Evolutionary conservation across 495 filamentous ascomycete genomes (phyloP).

Genomic region (Tuber magnatum): DNA sequence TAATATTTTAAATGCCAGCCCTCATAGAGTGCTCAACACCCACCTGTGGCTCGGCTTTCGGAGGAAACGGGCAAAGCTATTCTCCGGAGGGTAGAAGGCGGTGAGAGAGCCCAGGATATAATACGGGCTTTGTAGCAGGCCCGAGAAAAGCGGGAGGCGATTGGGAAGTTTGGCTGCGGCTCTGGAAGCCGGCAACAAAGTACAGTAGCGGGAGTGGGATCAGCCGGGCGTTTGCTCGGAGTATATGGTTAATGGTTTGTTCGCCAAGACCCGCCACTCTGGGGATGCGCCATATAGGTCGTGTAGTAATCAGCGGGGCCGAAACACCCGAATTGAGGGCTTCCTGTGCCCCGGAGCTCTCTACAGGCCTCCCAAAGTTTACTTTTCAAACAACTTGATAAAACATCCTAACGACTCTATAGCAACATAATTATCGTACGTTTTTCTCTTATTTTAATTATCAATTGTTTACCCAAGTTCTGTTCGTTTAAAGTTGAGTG

Average conservation of each 20-base stretch:
- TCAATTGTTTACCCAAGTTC: neutral
- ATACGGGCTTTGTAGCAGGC: neutral
- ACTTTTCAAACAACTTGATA: neutral
- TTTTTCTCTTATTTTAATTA: neutral
- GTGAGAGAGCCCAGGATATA: neutral
- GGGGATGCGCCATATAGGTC: neutral
- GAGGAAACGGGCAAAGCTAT: neutral
- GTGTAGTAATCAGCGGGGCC: neutral
- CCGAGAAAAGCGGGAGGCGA: neutral
- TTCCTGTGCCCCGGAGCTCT: neutral
- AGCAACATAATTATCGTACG: neutral
- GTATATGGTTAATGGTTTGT: neutral
- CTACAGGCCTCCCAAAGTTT: neutral
- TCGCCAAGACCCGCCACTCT: neutral
- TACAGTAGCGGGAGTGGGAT: neutral
- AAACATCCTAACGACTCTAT: neutral
- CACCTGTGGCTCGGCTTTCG: neutral
- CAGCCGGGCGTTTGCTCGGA: neutral
- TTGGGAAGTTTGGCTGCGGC: neutral
- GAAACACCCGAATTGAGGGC: neutral
- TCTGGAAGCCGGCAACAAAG: neutral
- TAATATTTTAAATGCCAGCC: slow-evolving; percentile 9
- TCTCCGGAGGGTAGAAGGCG: neutral
- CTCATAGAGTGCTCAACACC: neutral
- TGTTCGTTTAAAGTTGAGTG: neutral